These are phyloP conservation scores for Verticillium longisporum DNA, from an alignment of 2,329 filamentous ascomycete genomes.

Conservation along the genomic window DNA sequence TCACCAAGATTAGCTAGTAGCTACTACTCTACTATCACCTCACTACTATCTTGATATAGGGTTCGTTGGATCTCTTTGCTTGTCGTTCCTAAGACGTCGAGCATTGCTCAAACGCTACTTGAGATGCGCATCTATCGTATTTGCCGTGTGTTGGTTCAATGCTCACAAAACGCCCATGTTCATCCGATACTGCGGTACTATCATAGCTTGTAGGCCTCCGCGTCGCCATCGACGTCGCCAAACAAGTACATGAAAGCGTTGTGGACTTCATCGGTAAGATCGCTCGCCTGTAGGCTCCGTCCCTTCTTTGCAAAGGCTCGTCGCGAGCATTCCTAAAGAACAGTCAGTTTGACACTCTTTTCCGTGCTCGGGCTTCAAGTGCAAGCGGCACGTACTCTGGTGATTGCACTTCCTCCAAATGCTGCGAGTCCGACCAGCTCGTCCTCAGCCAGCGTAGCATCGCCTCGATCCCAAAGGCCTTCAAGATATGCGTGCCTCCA, in stretches of 20 bases:
- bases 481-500: constrained; percentile 88
- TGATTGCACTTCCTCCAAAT: constrained; percentile 81
- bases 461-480: constrained; percentile 54
- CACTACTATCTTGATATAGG: background rate
- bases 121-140: background rate
- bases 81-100: background rate
- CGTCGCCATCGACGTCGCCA: constrained; percentile 55
- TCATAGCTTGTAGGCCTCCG: constrained; percentile 26
- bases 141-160: background rate
- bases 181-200: no score
- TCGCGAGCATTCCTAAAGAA: constrained; percentile 67
- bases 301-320: constrained; percentile 82
- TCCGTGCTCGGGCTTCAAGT: background rate
- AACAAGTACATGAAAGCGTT: constrained; percentile 73
- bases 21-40: background rate
- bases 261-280: constrained; percentile 87
- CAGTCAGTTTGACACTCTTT: background rate
- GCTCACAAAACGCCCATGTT: background rate
- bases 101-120: background rate
- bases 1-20: no score
- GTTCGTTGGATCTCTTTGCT: background rate
- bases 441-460: constrained; percentile 31
- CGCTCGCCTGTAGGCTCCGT: constrained; percentile 83
- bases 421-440: constrained; percentile 71
- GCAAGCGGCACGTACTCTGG: constrained; percentile 53